Base-by-base conservation (phyloP, 176 grass and related monocot species). In the Microstegium vimineum region DNA sequence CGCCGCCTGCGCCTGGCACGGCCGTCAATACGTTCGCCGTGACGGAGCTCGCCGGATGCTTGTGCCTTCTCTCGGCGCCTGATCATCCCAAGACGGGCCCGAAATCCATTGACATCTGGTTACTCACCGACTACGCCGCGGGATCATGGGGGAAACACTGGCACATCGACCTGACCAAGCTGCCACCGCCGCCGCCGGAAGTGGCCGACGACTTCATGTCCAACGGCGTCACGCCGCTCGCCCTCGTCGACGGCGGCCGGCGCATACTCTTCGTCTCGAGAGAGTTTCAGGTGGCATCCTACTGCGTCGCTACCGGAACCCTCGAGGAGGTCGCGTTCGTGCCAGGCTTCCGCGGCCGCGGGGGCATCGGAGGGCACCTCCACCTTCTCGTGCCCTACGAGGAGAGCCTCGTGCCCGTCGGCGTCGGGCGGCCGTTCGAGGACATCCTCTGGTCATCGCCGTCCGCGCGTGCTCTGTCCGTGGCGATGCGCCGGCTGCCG, bases 1-100 rank as follows among this genome's bases (percentile, higher is more conserved):
- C 54, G 12, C 80, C 37, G 52, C 68, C n/a, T 0, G 14, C 33
- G 3, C 2, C 17, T 51, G 47, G 3, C 23, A 5, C 10, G 0
- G 6, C 0, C 46, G 6, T 22, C 7, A 8, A 20, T 1, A 23
- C 0, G 5, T 3, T 1, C 26, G 5, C 0, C 4, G 5, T 71
- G 23, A 42, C 47, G 16, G 68, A 62, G 27, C 80, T 73, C 2
- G 54, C 13, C 18, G 64, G 64, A 36, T 67, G 26, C 37, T 13
- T 71, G 22, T 33, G 37, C 37, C 52, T 82, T 22, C 0, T 42
- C 25, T 61, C 10, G 32, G 32, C 32, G 17, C 64, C 64, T 17
- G 0, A 22, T 3, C 10, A 1, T 4, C 8, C 3, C 32, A 1
- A 4, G 17, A 5, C 17, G 32, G 0, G 15, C 12, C 30, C 3